Evolutionary conservation across 768 basidiomycete genomes (phyloP), one percentile per base, ranked within the genome.

Genomic region (Psilocybe cubensis): DNA sequence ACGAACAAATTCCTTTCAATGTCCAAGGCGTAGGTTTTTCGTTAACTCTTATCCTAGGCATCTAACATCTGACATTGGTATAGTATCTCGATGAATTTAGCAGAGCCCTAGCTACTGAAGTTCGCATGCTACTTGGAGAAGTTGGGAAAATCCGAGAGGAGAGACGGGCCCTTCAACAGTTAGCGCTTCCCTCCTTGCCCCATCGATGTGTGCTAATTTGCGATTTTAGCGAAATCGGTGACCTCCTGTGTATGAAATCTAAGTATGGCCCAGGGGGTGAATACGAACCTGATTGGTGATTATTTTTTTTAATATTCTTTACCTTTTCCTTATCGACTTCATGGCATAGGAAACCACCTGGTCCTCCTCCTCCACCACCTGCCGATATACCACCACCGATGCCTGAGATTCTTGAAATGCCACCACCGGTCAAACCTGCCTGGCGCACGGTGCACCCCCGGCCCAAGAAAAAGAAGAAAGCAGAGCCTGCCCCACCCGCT

Each of bases 51-150:
- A 27, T 17, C 29, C 12, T 47, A 29, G 6, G 17, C 21, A n/a
- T 14, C 12, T 18, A 27, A 8, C 38, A 38, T 8, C 48, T 58
- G 25, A 57, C 38, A 63, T 21, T 58, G 9, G 20, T 61, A 17
- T 43, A 92, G 89, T 94, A 94, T 68, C 80, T 94, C 12, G 89
- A 94, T 58, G 91, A 94, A 55, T 94, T 94, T 74, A 93, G 91
- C 70, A 89, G 86, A 69, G 88, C 92, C 1, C 73, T 94, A 44
- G 91, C 92, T 2, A 79, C 83, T 14, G 92, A 94, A 75, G 92
- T 94, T 9, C 85, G 91, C 27, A 88, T 91, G 81, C 78, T 94
- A 12, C 81, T 94, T 9, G 83, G 81, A 31, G 92, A 94, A 75
- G 92, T 94, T 38, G 91, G 92, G 38, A 90, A 88, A 63, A 76